Evolutionary conservation across 768 basidiomycete species (phyloP), one percentile per base, ranked within the genome.

Genomic region (Mycena filopes): DNA sequence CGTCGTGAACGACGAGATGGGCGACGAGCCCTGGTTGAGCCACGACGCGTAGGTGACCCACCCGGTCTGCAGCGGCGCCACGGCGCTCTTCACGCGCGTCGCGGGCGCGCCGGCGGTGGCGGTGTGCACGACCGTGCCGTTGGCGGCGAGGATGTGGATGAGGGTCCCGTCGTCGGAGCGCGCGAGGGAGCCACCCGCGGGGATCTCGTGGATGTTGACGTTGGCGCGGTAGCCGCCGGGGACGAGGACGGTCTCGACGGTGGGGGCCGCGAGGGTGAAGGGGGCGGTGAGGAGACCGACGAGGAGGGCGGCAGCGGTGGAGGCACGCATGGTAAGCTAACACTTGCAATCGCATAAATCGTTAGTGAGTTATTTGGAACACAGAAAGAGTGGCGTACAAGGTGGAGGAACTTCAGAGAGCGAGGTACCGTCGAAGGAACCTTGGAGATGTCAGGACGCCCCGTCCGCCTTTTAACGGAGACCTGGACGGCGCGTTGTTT

Each of bases 11-110:
- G 45, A 57, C n/a, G 67, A 54, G 29, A 68, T 64, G 2, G 57
- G 62, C 0, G 67, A 55, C 25, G 56, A 47, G 33, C 51, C 66
- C 0, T 20, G 9, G 53, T 68, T 68, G 21, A 63, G 51, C 67
- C 67, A 68, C 20, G 15, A 29, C 3, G 67, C 67, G 47, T 33
- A 68, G 23, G 67, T 40, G 33, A 68, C 49, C 67, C 67, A 68
- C 33, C 67, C 61, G 10, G 47, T 56, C 55, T 61, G n/a, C 3
- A 59, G 28, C 6, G 55, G 60, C 10, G 38, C 15, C 11, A 33
- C 33, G 21, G 43, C 31, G 20, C 10, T 0, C 15, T 49, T 40
- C 29, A 61, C 33, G n/a, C n/a, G n/a, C 29, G 47, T 46, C 10
- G 26, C 50, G 4, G 56, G 53, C 20, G 33, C 54, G 31, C n/a